Evolutionary conservation across 305 asterid genomes (phyloP).

Genomic region (Withania somnifera): DNA sequence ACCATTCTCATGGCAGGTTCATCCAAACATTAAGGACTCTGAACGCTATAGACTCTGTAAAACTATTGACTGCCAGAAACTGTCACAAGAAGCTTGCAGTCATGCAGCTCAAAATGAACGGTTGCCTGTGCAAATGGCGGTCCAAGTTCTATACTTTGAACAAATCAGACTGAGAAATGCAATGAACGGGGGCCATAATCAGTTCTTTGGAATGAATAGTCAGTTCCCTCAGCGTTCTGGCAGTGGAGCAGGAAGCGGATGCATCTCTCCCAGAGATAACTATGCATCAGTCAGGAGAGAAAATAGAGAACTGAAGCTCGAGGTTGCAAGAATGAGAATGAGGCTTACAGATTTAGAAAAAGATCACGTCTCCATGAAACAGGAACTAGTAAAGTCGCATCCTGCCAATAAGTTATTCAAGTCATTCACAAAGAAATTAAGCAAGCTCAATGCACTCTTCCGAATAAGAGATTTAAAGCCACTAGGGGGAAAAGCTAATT

Average conservation of each 20-base stretch:
- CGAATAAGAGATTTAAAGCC: slow-evolving; percentile 39
- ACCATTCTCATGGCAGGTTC: slow-evolving; percentile 44
- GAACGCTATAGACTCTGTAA: slow-evolving; percentile 84
- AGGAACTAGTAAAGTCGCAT: slow-evolving; percentile 61
- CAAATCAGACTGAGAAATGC: slow-evolving; percentile 84
- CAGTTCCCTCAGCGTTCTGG: slow-evolving; percentile 70
- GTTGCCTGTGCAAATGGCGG: slow-evolving; percentile 86
- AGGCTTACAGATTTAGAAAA: slow-evolving; percentile 88
- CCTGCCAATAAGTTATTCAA: slow-evolving; percentile 68
- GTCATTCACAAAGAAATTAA: slow-evolving; percentile 55
- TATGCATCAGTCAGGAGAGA: slow-evolving; percentile 92
- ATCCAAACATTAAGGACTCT: slow-evolving; percentile 74
- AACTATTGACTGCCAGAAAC: slow-evolving; percentile 72
- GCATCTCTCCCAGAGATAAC: slow-evolving; percentile 91
- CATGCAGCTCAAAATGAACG: slow-evolving; percentile 97
- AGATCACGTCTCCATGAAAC: slow-evolving; percentile 90
- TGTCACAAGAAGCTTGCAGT: slow-evolving; percentile 92
- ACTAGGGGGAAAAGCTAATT: slow-evolving; percentile 31
- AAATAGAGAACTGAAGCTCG: slow-evolving; percentile 85
- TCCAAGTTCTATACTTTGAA: slow-evolving; percentile 84
- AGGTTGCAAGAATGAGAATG: slow-evolving; percentile 95
- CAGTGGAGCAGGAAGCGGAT: slow-evolving; percentile 83
- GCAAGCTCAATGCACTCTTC: slow-evolving; percentile 55
- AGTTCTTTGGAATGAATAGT: slow-evolving; percentile 52
- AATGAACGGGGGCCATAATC: slow-evolving; percentile 71